Base-by-base conservation (phyloP, 805 yeast species). In the Ogataea methylovora region DNA sequence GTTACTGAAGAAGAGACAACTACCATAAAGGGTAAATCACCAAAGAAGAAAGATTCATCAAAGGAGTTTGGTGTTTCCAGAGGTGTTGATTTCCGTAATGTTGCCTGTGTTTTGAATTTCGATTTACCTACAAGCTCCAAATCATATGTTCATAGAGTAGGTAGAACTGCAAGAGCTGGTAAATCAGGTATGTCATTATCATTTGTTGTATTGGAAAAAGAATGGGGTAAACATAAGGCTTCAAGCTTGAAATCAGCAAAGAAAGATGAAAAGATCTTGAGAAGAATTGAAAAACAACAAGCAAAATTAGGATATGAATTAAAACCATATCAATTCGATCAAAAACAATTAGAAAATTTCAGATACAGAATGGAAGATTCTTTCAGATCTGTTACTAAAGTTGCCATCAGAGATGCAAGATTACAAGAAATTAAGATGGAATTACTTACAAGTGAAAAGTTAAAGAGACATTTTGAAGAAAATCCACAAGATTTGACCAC, bases 91-190 rank as follows among this genome's bases (percentile, higher is more conserved):
- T 92, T 92, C 68, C 79, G 74, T 49, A 90, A 92, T 49, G 97
- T 92, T 39, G 92, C 97, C 8, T 92, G 97, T 63, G 98, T 92
- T 7, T 65, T 92, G 44, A 92, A 92, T 60, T 92, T 92, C 56
- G 98, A 92, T 55, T 65, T 92, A 47, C 98, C 98, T 27, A 73
- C 84, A 4, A 78, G 94, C 8, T 79, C 97, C 5, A 83, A 81
- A 53, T 76, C 94, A 3, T 92, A 92, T 54, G 79, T 86, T 21
- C 98, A 92, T 59, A 74, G 98, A 54, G 75, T 92, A 24, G 98
- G 98, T 33, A 78, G 98, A 65, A 92, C 98, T 4, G 98, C 98
- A 5, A 78, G 98, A 61, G 97, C 95, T 7, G 95, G 96, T 35
- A 87, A 85, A 54, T 71, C 92, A 2, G 98, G 98, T 38, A 88